A percentile compares a stretch with the other conserved stretches of the same genome.
Conservation (phyloP, 768 basidiomycete genomes). For the Pleurotus giganteus region DNA sequence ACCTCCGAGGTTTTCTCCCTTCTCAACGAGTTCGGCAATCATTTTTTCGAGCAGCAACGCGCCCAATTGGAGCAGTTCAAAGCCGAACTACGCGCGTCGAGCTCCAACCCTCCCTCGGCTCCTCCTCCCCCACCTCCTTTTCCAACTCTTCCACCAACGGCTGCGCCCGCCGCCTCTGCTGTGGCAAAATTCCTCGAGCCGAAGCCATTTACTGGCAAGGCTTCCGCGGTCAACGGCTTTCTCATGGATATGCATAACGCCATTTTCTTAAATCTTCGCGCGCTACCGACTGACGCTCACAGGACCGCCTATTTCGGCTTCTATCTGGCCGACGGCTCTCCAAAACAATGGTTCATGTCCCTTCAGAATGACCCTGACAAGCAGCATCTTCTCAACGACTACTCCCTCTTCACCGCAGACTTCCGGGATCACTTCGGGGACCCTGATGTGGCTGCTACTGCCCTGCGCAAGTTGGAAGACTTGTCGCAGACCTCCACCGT, state of each 20-base stretch:
- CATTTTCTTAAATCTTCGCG: constrained; percentile 20
- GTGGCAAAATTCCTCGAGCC: constrained; percentile 13
- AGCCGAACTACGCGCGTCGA: neutral
- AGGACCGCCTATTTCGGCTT: constrained; percentile 24
- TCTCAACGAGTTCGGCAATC: too few species aligned
- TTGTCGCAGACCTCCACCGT: constrained; percentile 29
- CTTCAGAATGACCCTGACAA: constrained; percentile 15
- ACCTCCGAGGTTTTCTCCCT: too few species aligned
- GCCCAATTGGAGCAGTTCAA: too few species aligned
- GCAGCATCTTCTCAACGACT: constrained; percentile 23
- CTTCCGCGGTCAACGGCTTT: constrained; percentile 10
- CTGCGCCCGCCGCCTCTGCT: too few species aligned
- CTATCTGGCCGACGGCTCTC: constrained; percentile 27
- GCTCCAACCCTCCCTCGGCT: neutral
- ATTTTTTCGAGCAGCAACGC: too few species aligned
- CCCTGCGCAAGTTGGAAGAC: constrained; percentile 23
- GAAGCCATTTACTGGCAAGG: constrained; percentile 17
- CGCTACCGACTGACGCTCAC: constrained; percentile 22
- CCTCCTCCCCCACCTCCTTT: neutral
- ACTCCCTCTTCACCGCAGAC: constrained; percentile 17
- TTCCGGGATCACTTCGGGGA: constrained; percentile 29
- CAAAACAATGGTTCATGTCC: constrained; percentile 28
- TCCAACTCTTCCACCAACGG: neutral
- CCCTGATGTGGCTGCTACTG: constrained; percentile 22
- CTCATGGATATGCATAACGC: constrained; percentile 22